A percentile compares a stretch with the other conserved stretches of the same genome.
phyloP scores from a whole-genome alignment of 441 rosid genomes.

The Adansonia gregorii region DNA sequence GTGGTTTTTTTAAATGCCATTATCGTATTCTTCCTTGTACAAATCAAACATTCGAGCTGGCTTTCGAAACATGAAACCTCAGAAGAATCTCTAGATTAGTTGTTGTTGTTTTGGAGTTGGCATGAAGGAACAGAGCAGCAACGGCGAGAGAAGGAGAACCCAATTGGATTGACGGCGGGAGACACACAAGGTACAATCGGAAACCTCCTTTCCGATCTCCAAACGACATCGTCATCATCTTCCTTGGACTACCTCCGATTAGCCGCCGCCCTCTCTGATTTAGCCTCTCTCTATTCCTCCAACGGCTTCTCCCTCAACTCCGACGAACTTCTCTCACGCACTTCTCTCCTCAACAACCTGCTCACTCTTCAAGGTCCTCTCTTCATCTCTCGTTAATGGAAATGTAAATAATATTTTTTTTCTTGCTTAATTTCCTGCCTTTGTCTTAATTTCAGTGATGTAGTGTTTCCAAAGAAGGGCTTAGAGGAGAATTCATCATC shows the following conservation, averaged over 20 bases:
- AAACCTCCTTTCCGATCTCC: conserved; percentile 49
- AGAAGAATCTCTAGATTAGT: too few relatives aligned
- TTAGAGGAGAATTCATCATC: conserved; percentile 18
- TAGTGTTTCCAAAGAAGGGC: conserved; percentile 19
- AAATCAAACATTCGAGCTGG: too few relatives aligned
- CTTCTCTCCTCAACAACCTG: neutral
- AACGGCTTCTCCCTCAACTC: conserved; percentile 18
- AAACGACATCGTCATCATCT: conserved; percentile 24
- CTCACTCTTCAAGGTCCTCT: neutral
- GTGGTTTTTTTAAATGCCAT: too few relatives aligned
- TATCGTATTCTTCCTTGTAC: too few relatives aligned
- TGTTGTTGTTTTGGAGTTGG: too few relatives aligned
- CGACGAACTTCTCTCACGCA: conserved; percentile 7
- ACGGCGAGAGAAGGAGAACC: too few relatives aligned
- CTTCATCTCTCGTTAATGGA: conserved; percentile 2
- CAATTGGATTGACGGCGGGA: conserved; percentile 29
- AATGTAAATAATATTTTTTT: neutral
- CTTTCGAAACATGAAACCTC: too few relatives aligned
- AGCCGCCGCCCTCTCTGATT: conserved; percentile 61
- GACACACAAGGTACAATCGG: conserved; percentile 68
- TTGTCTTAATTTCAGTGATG: conserved; percentile 25
- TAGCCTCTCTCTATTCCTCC: conserved; percentile 51
- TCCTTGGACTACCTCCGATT: conserved; percentile 47
- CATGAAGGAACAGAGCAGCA: too few relatives aligned
- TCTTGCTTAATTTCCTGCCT: neutral